Percentiles rank a stretch among this genome's conserved stretches.
phyloP scores from a whole-genome alignment of 805 yeast genomes.

The Hanseniaspora lachancei region DNA sequence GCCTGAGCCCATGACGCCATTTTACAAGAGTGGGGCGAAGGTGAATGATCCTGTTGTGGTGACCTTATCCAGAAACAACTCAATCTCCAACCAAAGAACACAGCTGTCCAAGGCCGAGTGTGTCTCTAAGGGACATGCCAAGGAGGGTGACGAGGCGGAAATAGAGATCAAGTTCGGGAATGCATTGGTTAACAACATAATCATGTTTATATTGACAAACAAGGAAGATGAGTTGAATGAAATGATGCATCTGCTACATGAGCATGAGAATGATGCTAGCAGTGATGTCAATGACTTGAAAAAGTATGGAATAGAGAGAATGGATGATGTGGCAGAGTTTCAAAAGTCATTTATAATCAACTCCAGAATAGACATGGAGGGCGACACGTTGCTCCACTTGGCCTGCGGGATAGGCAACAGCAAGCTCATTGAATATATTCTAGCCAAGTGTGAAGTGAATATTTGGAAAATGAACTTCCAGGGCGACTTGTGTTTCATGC shows the following conservation, averaged over 20 bases:
- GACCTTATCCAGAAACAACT: background rate
- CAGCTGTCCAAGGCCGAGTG: background rate
- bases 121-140: too few species aligned
- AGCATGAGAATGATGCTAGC: background rate
- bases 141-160: background rate
- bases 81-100: background rate
- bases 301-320: background rate
- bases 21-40: background rate
- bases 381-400: conserved; percentile 93
- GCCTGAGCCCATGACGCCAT: conserved; percentile 22
- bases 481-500: conserved; percentile 80
- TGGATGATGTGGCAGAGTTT: background rate
- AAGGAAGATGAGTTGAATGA: background rate
- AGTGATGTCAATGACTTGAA: background rate
- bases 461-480: conserved; percentile 44
- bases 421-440: conserved; percentile 58
- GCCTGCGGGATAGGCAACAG: conserved; percentile 90
- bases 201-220: background rate
- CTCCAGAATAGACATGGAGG: conserved; percentile 83
- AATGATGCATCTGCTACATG: background rate
- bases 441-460: conserved; percentile 30
- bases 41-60: background rate
- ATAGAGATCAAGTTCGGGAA: background rate
- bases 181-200: background rate
- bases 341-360: conserved; percentile 38